phyloP scores from a whole-genome alignment of 2,329 filamentous ascomycete genomes.

The Daldinia sp. region DNA sequence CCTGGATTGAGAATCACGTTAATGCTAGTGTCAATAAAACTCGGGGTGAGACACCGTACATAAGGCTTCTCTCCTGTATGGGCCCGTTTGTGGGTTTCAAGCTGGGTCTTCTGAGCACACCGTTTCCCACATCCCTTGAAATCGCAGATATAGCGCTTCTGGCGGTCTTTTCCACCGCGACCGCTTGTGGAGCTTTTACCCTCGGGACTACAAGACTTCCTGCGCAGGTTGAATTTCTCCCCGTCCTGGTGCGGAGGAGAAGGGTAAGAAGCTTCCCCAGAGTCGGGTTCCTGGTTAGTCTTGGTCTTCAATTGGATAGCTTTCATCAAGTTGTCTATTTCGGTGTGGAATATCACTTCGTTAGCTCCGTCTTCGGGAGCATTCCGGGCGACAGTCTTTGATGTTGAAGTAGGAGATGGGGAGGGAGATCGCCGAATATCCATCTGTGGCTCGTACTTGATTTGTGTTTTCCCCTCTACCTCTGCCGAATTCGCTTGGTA shows the following conservation, averaged over 20 bases:
- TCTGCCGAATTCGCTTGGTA: constrained; percentile 38
- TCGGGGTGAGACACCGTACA: constrained; percentile 64
- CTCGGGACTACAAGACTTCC: constrained; percentile 35
- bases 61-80: constrained; percentile 94
- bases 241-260: constrained; percentile 47
- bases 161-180: constrained; percentile 38
- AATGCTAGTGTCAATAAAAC: constrained; percentile 1
- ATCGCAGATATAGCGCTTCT: constrained; percentile 79
- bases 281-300: constrained; percentile 40
- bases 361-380: constrained; percentile 60
- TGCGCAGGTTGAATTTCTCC: constrained; percentile 43
- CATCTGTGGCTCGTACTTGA: constrained; percentile 53
- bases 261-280: constrained; percentile 51
- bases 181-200: constrained; percentile 16
- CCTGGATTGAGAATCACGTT: constrained; percentile 22
- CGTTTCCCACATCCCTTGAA: constrained; percentile 81
- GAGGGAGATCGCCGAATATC: constrained; percentile 1
- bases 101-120: constrained; percentile 92
- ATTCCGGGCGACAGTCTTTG: constrained; percentile 61
- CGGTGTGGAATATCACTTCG: constrained; percentile 78
- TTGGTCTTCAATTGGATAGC: constrained; percentile 78
- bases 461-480: constrained; percentile 50
- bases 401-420: constrained; percentile 34
- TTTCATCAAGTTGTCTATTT: constrained; percentile 90
- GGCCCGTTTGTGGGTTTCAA: constrained; percentile 87